Conservation (phyloP, 2,329 filamentous ascomycete genomes). For the Teratosphaeria destructans region DNA sequence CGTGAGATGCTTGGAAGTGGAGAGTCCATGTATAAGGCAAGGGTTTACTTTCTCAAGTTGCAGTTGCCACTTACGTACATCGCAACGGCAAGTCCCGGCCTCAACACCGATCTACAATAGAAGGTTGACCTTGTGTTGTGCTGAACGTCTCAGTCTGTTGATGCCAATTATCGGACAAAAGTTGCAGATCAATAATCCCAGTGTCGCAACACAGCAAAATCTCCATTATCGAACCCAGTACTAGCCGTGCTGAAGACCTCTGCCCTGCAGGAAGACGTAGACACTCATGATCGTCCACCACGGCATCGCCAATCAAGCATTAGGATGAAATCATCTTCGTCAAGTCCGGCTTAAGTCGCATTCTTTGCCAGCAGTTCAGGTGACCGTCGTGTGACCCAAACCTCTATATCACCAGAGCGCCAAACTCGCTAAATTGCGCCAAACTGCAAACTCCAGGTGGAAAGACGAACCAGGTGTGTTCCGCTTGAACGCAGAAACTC, state of each 20-base stretch:
- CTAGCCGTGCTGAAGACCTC: not conserved
- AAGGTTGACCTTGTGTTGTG: too few species aligned
- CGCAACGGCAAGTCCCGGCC: not conserved
- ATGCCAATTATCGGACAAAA: too few species aligned
- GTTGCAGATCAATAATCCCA: too few species aligned
- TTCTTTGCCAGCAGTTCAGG: not conserved
- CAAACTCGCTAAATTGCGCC: not conserved
- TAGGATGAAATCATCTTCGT: not conserved
- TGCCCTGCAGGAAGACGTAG: not conserved
- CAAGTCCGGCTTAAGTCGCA: not conserved
- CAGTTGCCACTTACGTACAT: not conserved
- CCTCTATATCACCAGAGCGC: not conserved
- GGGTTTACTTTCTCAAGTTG: not conserved
- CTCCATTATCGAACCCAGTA: not conserved
- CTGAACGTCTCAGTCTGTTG: too few species aligned
- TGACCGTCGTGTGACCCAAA: not conserved
- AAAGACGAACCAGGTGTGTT: not conserved
- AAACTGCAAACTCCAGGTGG: not conserved
- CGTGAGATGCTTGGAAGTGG: not conserved
- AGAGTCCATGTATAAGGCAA: too few species aligned
- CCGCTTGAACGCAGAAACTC: not conserved
- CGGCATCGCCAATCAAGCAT: not conserved
- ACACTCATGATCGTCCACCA: not conserved
- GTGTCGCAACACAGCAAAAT: not conserved
- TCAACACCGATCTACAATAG: not conserved